Evolutionary conservation across 495 filamentous ascomycete species (phyloP), one percentile per base, ranked within the genome.

Genomic region (Amniculicola lignicola): DNA sequence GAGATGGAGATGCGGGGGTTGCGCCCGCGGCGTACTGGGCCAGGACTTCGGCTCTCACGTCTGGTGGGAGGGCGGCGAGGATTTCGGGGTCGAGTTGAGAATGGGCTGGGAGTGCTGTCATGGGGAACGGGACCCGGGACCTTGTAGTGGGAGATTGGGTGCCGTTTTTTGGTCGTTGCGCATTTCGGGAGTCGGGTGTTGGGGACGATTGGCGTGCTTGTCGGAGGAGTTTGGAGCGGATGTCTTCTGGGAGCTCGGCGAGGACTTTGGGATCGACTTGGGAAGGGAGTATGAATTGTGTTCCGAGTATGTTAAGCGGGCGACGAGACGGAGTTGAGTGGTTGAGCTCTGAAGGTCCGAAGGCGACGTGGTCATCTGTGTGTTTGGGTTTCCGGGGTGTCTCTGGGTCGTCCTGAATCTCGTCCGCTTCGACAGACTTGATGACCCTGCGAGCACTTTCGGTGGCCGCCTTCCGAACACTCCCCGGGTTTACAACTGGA

Each of bases 251-350:
- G 2, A 95, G 78, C 63, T 93, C 89, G 1, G 83, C 83, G 24
- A 93, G 70, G 1, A 91, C 83, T 25, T 75, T 71, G 0, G 83
- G 85, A 64, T 96, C 90, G 9, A 86, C 74, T 58, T 90, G 85
- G 3, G 82, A 82, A 2, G 90, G 90, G 62, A 96, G 70, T 54
- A 95, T 81, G 67, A 95, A 95, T 67, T 96, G 90, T 9, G 89
- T 92, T 0, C 90, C 90, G 2, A 78, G 70, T 0, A 86, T 82
- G 62, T 96, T 95, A 14, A 95, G 71, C 2, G 84, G 81, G 43
- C 81, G 85, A 76, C 54, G 79, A 73, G 60, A 81, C 80, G 71
- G 70, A 21, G 65, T 74, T 37, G 54, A 53, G 4, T 45, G 46
- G 39, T 63, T 64, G 35, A 63, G 49, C 7, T 50, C 37, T 25